A percentile compares a stretch with the other conserved stretches of the same genome.
Evolutionary conservation across 202 grass and related monocot species (phyloP).

Genomic region (Zoysia matrella): DNA sequence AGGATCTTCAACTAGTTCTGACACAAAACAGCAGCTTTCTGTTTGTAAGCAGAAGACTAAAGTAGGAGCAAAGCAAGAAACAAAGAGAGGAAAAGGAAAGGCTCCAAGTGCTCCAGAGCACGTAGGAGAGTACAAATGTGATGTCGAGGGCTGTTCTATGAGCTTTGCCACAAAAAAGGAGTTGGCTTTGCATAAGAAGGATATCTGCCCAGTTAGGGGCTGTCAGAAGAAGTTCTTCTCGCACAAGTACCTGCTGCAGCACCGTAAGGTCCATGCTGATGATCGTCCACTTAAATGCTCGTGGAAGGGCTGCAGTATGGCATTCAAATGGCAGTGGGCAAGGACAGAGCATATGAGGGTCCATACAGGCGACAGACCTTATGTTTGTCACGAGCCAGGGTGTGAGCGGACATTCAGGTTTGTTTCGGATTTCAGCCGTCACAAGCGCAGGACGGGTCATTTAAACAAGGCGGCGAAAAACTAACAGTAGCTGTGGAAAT

Average conservation of each 20-base stretch:
- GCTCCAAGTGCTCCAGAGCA: constrained; percentile 35
- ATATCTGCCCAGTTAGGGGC: constrained; percentile 73
- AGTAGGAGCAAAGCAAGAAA: constrained; percentile 50
- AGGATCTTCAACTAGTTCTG: constrained; percentile 62
- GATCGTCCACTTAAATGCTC: constrained; percentile 80
- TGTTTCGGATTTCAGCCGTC: constrained; percentile 91
- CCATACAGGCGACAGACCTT: constrained; percentile 91
- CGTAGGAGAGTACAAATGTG: constrained; percentile 52
- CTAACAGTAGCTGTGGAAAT: constrained; percentile 20
- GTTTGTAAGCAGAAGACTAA: constrained; percentile 42
- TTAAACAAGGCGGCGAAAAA: constrained; percentile 54
- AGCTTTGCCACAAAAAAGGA: constrained; percentile 75
- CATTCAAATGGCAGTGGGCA: constrained; percentile 98
- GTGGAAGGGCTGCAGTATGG: constrained; percentile 83
- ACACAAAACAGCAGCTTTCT: constrained; percentile 57
- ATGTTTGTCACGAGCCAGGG: constrained; percentile 75
- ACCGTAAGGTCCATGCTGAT: constrained; percentile 87
- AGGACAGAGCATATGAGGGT: constrained; percentile 96
- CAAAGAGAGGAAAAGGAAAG: constrained; percentile 41
- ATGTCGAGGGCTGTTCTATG: constrained; percentile 81
- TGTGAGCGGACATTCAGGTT: constrained; percentile 94
- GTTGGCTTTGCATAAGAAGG: constrained; percentile 69
- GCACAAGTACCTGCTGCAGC: constrained; percentile 87
- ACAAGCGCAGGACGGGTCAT: constrained; percentile 93
- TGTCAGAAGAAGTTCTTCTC: constrained; percentile 90